These are phyloP conservation scores for Colletotrichum tofieldiae DNA, from an alignment of 2,329 filamentous ascomycete genomes.

Conservation along the genomic window DNA sequence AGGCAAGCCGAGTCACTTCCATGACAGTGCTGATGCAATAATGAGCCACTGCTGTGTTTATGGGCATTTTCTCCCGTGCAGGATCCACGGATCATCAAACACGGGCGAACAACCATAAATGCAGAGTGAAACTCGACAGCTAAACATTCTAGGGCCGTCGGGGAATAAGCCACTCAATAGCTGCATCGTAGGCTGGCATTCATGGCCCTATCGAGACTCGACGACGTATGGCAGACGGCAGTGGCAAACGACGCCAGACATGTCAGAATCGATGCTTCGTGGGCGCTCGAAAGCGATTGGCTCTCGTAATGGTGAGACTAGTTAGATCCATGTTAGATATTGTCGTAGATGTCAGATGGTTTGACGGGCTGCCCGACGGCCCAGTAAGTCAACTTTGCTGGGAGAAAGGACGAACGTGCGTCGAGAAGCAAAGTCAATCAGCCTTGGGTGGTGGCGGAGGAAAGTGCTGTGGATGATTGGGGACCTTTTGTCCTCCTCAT, in stretches of 20 bases:
- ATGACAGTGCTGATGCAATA: constrained; percentile 6
- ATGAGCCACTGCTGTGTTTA: constrained; percentile 28
- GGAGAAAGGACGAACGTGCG: constrained; percentile 32
- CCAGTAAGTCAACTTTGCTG: constrained; percentile 8
- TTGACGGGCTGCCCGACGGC: constrained; percentile 12
- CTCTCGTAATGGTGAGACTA: constrained; percentile 11
- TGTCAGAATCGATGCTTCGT: constrained; percentile 13
- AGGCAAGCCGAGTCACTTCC: constrained; percentile 7
- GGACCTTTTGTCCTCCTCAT: background rate
- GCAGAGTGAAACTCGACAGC: constrained; percentile 28
- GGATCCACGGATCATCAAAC: constrained; percentile 45
- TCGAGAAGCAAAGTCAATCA: constrained; percentile 22
- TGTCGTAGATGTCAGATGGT: constrained; percentile 22
- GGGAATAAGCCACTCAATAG: background rate
- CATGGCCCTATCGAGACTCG: background rate
- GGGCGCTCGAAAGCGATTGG: constrained; percentile 25
- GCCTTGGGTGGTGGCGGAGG: background rate
- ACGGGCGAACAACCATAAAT: constrained; percentile 30
- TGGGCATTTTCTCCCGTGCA: constrained; percentile 30
- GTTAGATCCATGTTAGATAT: constrained; percentile 25
- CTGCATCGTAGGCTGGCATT: background rate
- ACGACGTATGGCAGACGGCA: background rate
- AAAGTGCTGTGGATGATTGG: constrained; percentile 2
- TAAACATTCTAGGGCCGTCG: constrained; percentile 15
- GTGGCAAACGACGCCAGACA: background rate